These are phyloP conservation scores for Acanthamoeba culbertsoni DNA, from an alignment of 208 protist species.

Conservation along the genomic window DNA sequence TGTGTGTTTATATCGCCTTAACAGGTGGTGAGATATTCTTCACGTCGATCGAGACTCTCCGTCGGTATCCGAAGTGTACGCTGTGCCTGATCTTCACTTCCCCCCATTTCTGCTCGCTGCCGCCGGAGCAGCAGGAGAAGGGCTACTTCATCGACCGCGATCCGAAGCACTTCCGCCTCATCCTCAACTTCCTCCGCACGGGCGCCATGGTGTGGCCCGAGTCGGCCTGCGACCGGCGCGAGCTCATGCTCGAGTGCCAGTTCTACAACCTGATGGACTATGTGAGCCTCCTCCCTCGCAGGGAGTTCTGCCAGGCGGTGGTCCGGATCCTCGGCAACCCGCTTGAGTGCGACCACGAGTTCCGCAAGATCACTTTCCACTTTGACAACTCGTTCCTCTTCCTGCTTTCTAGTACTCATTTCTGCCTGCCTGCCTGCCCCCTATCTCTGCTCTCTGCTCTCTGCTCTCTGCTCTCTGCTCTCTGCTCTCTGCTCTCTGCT, in stretches of 20 bases:
- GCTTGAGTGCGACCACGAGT: neutral
- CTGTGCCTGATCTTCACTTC: constrained; percentile 26
- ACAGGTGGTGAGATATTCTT: constrained; percentile 8
- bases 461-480: no score
- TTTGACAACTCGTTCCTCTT: constrained; percentile 33
- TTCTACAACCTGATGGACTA: constrained; percentile 32
- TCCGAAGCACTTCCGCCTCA: constrained; percentile 11
- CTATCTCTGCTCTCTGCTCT: no score
- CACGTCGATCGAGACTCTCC: constrained; percentile 25
- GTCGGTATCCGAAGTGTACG: constrained; percentile 9
- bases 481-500: no score
- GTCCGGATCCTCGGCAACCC: neutral
- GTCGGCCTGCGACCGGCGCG: neutral
- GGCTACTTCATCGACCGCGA: constrained; percentile 52
- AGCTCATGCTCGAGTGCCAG: constrained; percentile 55
- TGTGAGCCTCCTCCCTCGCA: neutral
- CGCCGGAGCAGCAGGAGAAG: neutral
- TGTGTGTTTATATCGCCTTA: neutral
- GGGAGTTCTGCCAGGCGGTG: neutral
- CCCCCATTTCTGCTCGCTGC: constrained; percentile 1
- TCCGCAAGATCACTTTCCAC: constrained; percentile 30
- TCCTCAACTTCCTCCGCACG: constrained; percentile 39
- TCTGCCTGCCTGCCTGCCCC: neutral
- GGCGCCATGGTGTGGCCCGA: constrained; percentile 43
- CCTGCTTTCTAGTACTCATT: neutral